phyloP scores from a whole-genome alignment of 2,329 filamentous ascomycete species.

The Pestalotiopsis sp. region DNA sequence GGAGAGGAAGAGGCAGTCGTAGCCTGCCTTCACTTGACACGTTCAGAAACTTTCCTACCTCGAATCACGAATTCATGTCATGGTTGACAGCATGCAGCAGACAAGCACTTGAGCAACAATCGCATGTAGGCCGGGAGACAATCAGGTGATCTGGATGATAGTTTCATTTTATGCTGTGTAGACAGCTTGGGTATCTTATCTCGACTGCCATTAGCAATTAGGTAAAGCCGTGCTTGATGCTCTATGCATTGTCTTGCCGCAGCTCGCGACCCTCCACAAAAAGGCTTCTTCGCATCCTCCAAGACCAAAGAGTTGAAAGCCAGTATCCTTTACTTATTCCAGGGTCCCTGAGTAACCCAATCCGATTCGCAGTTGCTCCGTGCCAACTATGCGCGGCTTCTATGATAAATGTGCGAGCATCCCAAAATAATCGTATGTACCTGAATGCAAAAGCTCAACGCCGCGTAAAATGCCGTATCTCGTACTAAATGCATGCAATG shows the following conservation, averaged over 20 bases:
- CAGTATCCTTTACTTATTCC: not conserved
- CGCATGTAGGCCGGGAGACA: not conserved
- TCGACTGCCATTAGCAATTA: slow-evolving; percentile 9
- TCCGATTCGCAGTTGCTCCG: not conserved
- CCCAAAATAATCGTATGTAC: slow-evolving; percentile 16
- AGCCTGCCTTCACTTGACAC: not conserved
- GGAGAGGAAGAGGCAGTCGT: not conserved
- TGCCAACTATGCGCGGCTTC: not conserved
- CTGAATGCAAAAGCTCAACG: slow-evolving; percentile 22
- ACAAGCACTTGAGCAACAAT: not conserved
- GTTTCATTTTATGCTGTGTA: not conserved
- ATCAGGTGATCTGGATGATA: not conserved
- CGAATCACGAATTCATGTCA: not conserved
- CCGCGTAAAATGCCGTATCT: slow-evolving; percentile 21
- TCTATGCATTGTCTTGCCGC: not conserved
- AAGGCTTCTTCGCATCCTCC: not conserved
- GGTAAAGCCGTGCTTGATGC: slow-evolving; percentile 1
- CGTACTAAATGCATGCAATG: not conserved
- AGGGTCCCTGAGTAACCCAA: not conserved
- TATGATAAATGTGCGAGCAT: slow-evolving; percentile 2
- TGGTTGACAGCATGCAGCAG: not conserved
- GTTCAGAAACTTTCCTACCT: not conserved
- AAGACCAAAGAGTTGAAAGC: not conserved
- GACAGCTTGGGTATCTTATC: not conserved
- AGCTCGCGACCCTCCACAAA: not conserved